Evolutionary conservation across 2,329 filamentous ascomycete genomes (phyloP), one percentile per base, ranked within the genome.

Genomic region (Beauveria bassiana): DNA sequence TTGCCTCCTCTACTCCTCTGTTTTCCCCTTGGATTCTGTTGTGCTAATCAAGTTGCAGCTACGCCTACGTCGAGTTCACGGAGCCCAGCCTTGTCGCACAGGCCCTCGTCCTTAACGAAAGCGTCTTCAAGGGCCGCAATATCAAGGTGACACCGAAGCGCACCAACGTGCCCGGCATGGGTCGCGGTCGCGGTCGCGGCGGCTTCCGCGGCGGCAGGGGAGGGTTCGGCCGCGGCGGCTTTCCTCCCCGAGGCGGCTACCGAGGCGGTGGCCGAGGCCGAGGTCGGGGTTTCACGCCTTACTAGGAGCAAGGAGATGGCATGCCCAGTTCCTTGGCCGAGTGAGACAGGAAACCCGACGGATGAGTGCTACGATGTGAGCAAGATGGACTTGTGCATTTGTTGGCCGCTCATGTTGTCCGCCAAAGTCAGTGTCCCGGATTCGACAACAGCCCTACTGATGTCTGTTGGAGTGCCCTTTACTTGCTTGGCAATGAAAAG

Each of bases 11-110:
- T 28, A 12, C 10, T 2, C 5, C 5, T 4, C 8, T n/a, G 8
- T 50, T 20, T 5, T 50, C 10, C 31, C 22, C 14, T 16, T 0
- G 3, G 3, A 1, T 4, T n/a, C 28, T 40, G 3, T 40, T 24
- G 9, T 38, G 60, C 67, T 70, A 63, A 68, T 38, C 61, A 20
- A 52, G 42, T 52, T 67, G 61, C 76, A 97, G 93, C 66, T 99
- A 99, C 78, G 95, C 95, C 71, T 99, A 99, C 77, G 95, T 99
- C 70, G 95, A 99, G 77, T 99, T 99, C 73, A 89, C 91, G 64
- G 95, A 98, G 78, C 92, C 95, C 54, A 93, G 86, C 75, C 82
- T 97, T 64, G 93, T 99, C 65, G 91, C 91, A 53, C 91, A 96
- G 74, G 95, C 95, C 28, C 83, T 99, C 64, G 92, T 98, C 46